Percentiles rank a stretch among this genome's conserved stretches.
Conservation (phyloP, 2,329 filamentous ascomycete genomes). For the Xylaria sp. region DNA sequence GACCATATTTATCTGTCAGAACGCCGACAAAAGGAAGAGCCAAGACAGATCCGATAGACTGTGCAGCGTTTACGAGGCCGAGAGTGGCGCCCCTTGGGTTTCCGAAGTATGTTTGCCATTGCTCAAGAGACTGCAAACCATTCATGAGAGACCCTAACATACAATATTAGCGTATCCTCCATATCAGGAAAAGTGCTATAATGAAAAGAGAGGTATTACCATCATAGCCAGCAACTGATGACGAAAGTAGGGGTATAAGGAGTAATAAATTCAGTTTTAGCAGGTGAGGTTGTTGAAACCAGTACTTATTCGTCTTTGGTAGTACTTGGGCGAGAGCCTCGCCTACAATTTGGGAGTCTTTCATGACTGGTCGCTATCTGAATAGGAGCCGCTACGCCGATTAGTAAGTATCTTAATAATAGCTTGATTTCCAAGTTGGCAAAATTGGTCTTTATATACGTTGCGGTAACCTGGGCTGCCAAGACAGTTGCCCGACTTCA, state of each 20-base stretch:
- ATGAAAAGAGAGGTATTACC: background rate
- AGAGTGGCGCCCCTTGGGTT: slow-evolving; percentile 47
- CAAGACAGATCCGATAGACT: slow-evolving; percentile 47
- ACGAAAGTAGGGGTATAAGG: slow-evolving; percentile 12
- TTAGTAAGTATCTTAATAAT: background rate
- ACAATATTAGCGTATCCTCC: background rate
- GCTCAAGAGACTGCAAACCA: slow-evolving; percentile 53
- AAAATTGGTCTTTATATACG: slow-evolving; percentile 10
- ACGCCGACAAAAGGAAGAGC: slow-evolving; percentile 49
- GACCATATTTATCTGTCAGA: slow-evolving; percentile 52
- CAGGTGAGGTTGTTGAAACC: slow-evolving; percentile 20
- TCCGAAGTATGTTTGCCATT: slow-evolving; percentile 50
- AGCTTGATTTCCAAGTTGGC: background rate
- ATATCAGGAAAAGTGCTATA: background rate
- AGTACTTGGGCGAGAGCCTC: slow-evolving; percentile 16
- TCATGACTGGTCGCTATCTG: background rate
- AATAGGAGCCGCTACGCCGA: background rate
- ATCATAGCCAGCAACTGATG: slow-evolving; percentile 22
- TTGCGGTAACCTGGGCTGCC: background rate
- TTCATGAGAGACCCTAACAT: slow-evolving; percentile 45
- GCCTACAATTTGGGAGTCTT: slow-evolving; percentile 16
- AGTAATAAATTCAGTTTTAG: slow-evolving; percentile 17
- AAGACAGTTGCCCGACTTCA: slow-evolving; percentile 4
- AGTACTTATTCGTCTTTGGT: slow-evolving; percentile 19
- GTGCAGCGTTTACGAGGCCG: slow-evolving; percentile 48